A percentile compares a stretch with the other conserved stretches of the same genome.
Conservation (phyloP, 2,329 filamentous ascomycete species). For the Pseudopyricularia cyperi region DNA sequence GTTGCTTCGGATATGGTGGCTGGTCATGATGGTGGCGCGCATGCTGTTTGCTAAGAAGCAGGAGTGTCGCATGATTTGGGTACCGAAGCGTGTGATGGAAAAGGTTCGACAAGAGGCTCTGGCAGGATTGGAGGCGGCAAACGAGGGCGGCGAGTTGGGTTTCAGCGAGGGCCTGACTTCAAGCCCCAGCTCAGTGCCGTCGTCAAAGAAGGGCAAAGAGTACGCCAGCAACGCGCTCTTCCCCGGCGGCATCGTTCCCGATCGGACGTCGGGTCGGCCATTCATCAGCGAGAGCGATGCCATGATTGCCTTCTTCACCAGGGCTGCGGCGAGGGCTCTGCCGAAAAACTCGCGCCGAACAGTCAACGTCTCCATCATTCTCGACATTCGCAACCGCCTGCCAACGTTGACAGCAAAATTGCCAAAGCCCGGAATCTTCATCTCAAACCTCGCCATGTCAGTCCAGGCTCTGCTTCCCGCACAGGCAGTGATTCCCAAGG, state of each 20-base stretch:
- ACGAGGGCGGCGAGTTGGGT: not conserved
- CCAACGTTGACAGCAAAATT: not conserved
- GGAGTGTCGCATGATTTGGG: not conserved
- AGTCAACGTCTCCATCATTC: not conserved
- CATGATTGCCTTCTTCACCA: not conserved
- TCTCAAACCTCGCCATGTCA: constrained; percentile 1
- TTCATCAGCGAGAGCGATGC: constrained; percentile 1
- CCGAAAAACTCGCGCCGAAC: not conserved
- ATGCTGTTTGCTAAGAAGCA: not conserved
- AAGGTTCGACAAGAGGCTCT: constrained; percentile 1
- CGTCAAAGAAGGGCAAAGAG: not conserved
- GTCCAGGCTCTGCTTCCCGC: constrained; percentile 1
- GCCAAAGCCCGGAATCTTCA: not conserved
- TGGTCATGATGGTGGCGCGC: not conserved
- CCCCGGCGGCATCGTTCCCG: constrained; percentile 1
- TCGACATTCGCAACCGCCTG: constrained; percentile 1
- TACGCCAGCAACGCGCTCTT: not conserved
- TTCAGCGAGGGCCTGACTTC: not conserved
- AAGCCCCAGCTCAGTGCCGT: not conserved
- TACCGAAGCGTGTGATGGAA: not conserved
- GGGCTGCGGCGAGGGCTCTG: not conserved
- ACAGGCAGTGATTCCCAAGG: not conserved
- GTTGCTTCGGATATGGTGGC: not conserved
- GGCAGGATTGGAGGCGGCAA: not conserved
- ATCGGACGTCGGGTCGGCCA: not conserved